phyloP scores from a whole-genome alignment of 139 green algal species.

The Pseudopediastrum boryanum region DNA sequence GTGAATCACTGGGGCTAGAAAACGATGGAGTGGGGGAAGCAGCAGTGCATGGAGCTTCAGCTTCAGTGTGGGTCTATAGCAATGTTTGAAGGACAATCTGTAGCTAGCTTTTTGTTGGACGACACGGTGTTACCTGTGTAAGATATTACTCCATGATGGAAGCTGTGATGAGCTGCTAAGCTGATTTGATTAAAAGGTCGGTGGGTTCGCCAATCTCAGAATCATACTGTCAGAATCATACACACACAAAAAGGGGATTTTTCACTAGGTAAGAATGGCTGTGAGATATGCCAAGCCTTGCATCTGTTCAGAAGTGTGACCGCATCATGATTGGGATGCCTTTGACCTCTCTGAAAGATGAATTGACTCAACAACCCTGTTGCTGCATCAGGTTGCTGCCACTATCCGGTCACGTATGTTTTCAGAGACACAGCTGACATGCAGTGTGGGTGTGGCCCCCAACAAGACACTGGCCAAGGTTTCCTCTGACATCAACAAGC shows the following conservation, averaged over 20 bases:
- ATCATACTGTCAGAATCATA: background rate
- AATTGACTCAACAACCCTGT: background rate
- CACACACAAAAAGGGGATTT: background rate
- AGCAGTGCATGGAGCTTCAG: too few species aligned
- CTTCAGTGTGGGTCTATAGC: too few species aligned
- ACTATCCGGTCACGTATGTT: conserved; percentile 58
- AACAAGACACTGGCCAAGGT: conserved; percentile 90
- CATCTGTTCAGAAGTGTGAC: background rate
- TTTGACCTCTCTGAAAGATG: background rate
- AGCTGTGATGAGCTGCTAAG: too few species aligned
- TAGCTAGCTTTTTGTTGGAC: too few species aligned
- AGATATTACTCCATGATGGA: too few species aligned
- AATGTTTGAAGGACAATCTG: too few species aligned
- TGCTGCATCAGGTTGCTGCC: conserved; percentile 57
- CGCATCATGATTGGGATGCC: background rate
- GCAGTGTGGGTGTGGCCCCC: conserved; percentile 72
- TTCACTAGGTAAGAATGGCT: conserved; percentile 2
- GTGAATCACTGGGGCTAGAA: background rate
- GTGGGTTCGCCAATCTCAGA: background rate
- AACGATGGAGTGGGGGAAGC: too few species aligned
- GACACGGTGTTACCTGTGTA: too few species aligned
- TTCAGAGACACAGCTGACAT: conserved; percentile 71
- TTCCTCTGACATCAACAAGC: conserved; percentile 85
- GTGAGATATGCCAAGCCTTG: background rate
- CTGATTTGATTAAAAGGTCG: too few species aligned